phyloP scores from a whole-genome alignment of 23 red algal genomes.

The Pyropia yezoensis region DNA sequence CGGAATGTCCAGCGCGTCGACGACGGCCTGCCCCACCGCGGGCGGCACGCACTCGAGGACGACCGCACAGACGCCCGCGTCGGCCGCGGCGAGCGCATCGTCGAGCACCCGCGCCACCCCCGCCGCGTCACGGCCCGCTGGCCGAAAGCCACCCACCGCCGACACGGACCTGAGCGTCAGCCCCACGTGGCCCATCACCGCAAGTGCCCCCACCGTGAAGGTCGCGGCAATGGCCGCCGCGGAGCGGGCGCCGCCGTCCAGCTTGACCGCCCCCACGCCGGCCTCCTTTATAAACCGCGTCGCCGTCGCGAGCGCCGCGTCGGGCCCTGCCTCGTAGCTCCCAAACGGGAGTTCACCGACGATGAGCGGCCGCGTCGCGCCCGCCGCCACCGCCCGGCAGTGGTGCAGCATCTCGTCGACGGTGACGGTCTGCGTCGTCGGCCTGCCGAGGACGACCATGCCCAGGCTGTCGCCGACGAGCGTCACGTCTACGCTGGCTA shows the following conservation, averaged over 20 bases:
- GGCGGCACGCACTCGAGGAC: conserved; percentile 92
- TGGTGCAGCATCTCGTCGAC: conserved; percentile 94
- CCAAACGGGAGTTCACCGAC: conserved; percentile 94
- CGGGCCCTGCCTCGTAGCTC: conserved; percentile 41
- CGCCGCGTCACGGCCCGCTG: conserved; percentile 42
- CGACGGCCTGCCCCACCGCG: conserved; percentile 46
- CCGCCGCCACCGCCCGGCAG: conserved; percentile 49
- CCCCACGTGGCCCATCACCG: conserved; percentile 94
- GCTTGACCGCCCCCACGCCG: conserved; percentile 70
- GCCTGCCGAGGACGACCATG: conserved; percentile 88
- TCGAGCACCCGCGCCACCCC: conserved; percentile 40
- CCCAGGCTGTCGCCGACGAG: conserved; percentile 91
- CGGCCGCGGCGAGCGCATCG: conserved; percentile 67
- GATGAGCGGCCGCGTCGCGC: conserved; percentile 35
- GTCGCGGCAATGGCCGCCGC: conserved; percentile 28
- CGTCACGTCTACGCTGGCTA: conserved; percentile 76
- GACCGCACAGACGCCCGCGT: conserved; percentile 84
- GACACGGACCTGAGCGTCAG: conserved; percentile 64
- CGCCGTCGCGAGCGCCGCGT: conserved; percentile 40
- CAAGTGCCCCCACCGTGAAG: conserved; percentile 78
- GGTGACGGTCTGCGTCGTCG: conserved; percentile 85
- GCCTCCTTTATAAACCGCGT: conserved; percentile 55
- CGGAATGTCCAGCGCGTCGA: conserved; percentile 59
- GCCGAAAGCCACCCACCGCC: conserved; percentile 70
- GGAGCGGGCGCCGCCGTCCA: conserved; percentile 70